Evolutionary conservation across 2,329 filamentous ascomycete genomes (phyloP), one percentile per base, ranked within the genome.

Genomic region (Calonectria naviculata): DNA sequence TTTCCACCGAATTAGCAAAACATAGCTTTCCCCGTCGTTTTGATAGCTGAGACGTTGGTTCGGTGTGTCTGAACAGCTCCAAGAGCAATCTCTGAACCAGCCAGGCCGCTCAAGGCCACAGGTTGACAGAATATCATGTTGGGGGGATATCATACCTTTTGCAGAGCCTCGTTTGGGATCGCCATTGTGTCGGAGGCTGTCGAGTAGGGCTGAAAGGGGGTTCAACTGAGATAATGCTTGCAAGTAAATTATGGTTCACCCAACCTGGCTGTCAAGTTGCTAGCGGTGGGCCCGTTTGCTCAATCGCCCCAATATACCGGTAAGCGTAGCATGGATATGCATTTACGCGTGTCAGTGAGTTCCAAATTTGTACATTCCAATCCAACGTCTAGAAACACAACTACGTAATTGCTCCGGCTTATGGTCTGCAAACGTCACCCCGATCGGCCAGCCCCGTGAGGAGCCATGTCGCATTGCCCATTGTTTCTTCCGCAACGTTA

Each of bases 91-190:
- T 26, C 34, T 19, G 19, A 24, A 34, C 31, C 21, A 58, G 21
- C 31, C 26, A 36, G 47, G 9, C 34, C 17, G 31, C n/a, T 15
- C 34, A 12, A 12, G 28, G 31, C 21, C 52, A 38, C 52, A 21
- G 10, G 19, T 8, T 31, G 13, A 10, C 2, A 28, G 8, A 19
- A 29, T 41, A 21, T 42, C n/a, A 60, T 31, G 7, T 34, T n/a
- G n/a, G 29, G 21, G 49, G 4, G 26, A 15, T 17, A 21, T 58
- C 84, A 72, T 81, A 96, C 96, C 93, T 98, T 98, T 83, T 98
- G 94, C 75, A 98, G 87, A 70, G 95, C 95, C 86, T 97, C 94
- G 80, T 97, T 98, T 65, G 95, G 93, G 78, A 98, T 97, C 66
- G 96, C 94, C 96, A 98, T 98, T 63, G 78, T 89, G 79, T 70